Percentiles rank a stretch among this genome's conserved stretches.
These are phyloP conservation scores for Proliferodiscus dingleyae DNA, from an alignment of 2,329 filamentous ascomycete species.

Conservation along the genomic window DNA sequence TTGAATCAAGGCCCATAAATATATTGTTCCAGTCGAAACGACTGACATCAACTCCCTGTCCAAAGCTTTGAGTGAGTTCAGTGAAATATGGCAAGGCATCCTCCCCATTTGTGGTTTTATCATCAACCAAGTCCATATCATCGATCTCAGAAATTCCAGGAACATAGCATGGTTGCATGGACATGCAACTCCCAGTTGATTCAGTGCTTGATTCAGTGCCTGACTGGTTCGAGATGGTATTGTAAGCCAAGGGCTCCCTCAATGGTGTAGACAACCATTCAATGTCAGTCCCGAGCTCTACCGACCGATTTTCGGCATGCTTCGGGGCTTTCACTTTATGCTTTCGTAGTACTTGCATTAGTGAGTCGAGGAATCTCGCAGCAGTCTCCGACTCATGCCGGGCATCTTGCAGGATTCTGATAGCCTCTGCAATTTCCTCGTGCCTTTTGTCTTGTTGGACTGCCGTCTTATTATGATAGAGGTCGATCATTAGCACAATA, in stretches of 20 bases:
- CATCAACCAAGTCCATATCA: neutral
- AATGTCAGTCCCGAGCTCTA: no score
- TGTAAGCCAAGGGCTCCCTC: neutral
- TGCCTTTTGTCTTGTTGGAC: constrained; percentile 24
- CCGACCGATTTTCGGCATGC: neutral
- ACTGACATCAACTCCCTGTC: no score
- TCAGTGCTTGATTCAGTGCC: neutral
- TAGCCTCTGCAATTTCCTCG: constrained; percentile 29
- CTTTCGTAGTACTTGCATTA: constrained; percentile 30
- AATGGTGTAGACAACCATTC: no score
- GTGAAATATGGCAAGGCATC: constrained; percentile 6
- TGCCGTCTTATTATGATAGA: constrained; percentile 27
- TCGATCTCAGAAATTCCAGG: neutral
- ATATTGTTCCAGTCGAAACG: no score
- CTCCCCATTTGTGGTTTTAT: neutral
- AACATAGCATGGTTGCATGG: no score
- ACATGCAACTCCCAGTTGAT: no score
- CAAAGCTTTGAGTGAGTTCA: no score
- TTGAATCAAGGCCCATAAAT: no score
- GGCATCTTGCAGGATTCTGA: constrained; percentile 30
- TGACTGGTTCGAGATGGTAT: neutral
- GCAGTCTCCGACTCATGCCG: constrained; percentile 29
- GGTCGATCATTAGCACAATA: constrained; percentile 35
- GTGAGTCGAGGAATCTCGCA: constrained; percentile 29
- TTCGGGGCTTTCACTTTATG: constrained; percentile 5